A percentile compares a stretch with the other conserved stretches of the same genome.
phyloP scores from a whole-genome alignment of 2,329 filamentous ascomycete genomes.

The Alternaria hordeiaustralica region DNA sequence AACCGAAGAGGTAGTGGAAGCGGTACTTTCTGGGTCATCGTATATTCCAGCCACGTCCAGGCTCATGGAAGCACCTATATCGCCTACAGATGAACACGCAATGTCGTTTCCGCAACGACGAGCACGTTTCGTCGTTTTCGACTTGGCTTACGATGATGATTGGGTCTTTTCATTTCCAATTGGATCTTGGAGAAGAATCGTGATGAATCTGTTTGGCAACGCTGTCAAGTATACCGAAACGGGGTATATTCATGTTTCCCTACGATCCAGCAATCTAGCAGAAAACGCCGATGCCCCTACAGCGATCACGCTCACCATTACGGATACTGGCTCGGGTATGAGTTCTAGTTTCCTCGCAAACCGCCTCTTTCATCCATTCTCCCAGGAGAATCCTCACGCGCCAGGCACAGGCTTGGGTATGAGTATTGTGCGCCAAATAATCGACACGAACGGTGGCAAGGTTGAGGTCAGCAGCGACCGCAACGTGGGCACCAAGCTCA shows the following conservation, averaged over 20 bases:
- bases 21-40: conserved; percentile 44
- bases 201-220: conserved; percentile 50
- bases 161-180: conserved; percentile 54
- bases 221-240: conserved; percentile 45
- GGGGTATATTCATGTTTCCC: conserved; percentile 38
- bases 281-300: conserved; percentile 9
- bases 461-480: conserved; percentile 36
- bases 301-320: conserved; percentile 44
- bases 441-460: conserved; percentile 37
- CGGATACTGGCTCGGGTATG: conserved; percentile 45
- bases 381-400: conserved; percentile 40
- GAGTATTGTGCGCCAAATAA: conserved; percentile 38
- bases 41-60: conserved; percentile 23
- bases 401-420: conserved; percentile 36
- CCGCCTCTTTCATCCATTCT: conserved; percentile 43
- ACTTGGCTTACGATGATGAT: conserved; percentile 30
- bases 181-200: conserved; percentile 44
- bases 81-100: conserved; percentile 5
- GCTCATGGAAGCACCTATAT: conserved; percentile 9
- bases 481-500: conserved; percentile 21
- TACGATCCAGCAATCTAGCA: conserved; percentile 18
- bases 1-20: conserved; percentile 34
- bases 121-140: conserved; percentile 35
- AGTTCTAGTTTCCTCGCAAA: conserved; percentile 41
- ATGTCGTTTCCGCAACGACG: conserved; percentile 17